These are phyloP conservation scores for Microsporum audouinii DNA, from an alignment of 2,329 filamentous ascomycete genomes.

Conservation along the genomic window DNA sequence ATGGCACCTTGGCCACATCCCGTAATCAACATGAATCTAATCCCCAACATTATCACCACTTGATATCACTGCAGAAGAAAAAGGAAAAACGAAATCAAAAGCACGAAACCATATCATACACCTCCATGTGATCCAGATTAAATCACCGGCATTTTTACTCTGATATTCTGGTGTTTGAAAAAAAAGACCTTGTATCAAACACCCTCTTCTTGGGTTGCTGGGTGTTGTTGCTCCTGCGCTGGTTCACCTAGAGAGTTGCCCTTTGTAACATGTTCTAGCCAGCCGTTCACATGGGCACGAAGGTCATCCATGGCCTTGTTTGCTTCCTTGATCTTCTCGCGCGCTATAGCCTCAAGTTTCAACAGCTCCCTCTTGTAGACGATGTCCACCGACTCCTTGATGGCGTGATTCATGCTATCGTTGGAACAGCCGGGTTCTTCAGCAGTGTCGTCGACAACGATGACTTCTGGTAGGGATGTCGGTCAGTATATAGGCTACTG, in stretches of 20 bases:
- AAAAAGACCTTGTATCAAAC: neutral
- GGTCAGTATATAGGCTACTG: neutral
- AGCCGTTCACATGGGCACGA: neutral
- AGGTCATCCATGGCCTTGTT: conserved; percentile 14
- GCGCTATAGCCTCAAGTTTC: conserved; percentile 45
- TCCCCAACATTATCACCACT: neutral
- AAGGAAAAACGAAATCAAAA: neutral
- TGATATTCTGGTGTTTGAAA: neutral
- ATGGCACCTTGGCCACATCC: neutral
- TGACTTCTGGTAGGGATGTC: neutral
- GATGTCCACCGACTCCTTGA: conserved; percentile 30
- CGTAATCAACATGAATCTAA: neutral
- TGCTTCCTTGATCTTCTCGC: conserved; percentile 44
- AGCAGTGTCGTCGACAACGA: neutral
- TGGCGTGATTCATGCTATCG: conserved; percentile 17
- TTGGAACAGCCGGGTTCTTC: conserved; percentile 7
- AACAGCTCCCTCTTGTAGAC: conserved; percentile 49
- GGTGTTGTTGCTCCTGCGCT: neutral
- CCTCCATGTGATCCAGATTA: neutral
- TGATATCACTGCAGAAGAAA: neutral
- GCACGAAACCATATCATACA: conserved; percentile 1
- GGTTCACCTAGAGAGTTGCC: neutral
- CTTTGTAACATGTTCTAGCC: neutral
- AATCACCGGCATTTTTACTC: neutral
- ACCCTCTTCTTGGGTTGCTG: neutral